These are phyloP conservation scores for Leucosporidium scottii DNA, from an alignment of 768 basidiomycete species.

Conservation along the genomic window DNA sequence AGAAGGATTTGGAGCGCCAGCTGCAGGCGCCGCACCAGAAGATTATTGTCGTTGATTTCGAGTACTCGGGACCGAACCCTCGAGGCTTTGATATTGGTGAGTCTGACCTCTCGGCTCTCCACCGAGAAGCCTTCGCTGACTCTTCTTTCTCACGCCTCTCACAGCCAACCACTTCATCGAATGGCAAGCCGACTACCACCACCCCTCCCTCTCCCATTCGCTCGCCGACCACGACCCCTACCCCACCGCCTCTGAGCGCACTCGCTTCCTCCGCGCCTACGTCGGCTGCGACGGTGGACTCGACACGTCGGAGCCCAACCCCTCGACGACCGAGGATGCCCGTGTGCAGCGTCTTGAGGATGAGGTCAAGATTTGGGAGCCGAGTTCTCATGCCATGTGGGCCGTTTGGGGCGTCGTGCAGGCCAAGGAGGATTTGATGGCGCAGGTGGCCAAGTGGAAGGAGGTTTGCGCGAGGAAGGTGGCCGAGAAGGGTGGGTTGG, in stretches of 20 bases:
- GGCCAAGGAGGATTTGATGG: slow-evolving; percentile 66
- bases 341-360: slow-evolving; percentile 59
- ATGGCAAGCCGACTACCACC: slow-evolving; percentile 86
- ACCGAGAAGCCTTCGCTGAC: neutral
- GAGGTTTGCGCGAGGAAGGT: slow-evolving; percentile 9
- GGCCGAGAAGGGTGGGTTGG: neutral
- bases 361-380: slow-evolving; percentile 80
- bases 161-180: slow-evolving; percentile 54
- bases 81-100: slow-evolving; percentile 84
- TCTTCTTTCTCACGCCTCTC: neutral
- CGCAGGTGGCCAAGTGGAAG: slow-evolving; percentile 35
- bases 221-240: slow-evolving; percentile 52
- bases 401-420: slow-evolving; percentile 91
- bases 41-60: slow-evolving; percentile 60
- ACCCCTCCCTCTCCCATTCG: slow-evolving; percentile 46
- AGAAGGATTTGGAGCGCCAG: slow-evolving; percentile 27
- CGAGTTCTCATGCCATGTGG: slow-evolving; percentile 87
- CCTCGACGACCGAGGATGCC: slow-evolving; percentile 26
- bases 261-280: slow-evolving; percentile 81
- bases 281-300: slow-evolving; percentile 47
- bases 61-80: slow-evolving; percentile 88
- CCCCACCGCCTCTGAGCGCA: slow-evolving; percentile 63
- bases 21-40: slow-evolving; percentile 31
- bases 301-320: slow-evolving; percentile 21
- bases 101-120: neutral